Base-by-base conservation (phyloP, 257 asterid species). In the Dorcoceras hygrometricum region DNA sequence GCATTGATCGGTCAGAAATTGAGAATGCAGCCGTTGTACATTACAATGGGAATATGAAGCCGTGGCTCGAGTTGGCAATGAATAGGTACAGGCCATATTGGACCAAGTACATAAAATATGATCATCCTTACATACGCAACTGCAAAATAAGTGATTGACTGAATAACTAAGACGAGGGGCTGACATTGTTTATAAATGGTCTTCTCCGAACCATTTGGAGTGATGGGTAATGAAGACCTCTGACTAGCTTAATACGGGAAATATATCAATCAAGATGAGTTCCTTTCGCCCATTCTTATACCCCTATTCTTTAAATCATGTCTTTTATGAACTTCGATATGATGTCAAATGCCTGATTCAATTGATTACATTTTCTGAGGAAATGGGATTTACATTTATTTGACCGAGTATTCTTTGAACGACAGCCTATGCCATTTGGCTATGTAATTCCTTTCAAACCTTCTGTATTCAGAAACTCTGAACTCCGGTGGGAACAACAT, bases 41-140 rank as follows among this genome's bases (percentile, higher is more conserved):
- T 80, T 93, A 90, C 68, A 93, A 93, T 6, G 99, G 99, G 77
- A 93, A 93, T 84, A 90, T 93, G 97, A 93, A 93, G 74, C 99
- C 99, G 9, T 93, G 99, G 96, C 79, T 93, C 60, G 99, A 93
- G 76, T 69, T 93, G 87, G 99, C 96, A 59, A 86, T 93, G 97
- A 84, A 89, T 0, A 90, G 86, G 92, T 90, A 93, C 80, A 87
- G 84, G 75, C 76, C 95, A 4, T 90, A 86, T 79, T 90, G 97
- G 97, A 83, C 86, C 27, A 93, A 82, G 83, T 90, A 90, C 70
- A 80, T 93, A 69, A 93, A 86, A 71, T 85, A 71, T 50, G 92
- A 93, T 71, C 97, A 93, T 73, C 96, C 95, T 24, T 88, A 84
- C 58, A 60, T 88, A 62, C 87, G 81, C 54, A 74, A 76, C 79